Evolutionary conservation across 2,329 filamentous ascomycete species (phyloP).

Genomic region (Furcasterigmium sp.): DNA sequence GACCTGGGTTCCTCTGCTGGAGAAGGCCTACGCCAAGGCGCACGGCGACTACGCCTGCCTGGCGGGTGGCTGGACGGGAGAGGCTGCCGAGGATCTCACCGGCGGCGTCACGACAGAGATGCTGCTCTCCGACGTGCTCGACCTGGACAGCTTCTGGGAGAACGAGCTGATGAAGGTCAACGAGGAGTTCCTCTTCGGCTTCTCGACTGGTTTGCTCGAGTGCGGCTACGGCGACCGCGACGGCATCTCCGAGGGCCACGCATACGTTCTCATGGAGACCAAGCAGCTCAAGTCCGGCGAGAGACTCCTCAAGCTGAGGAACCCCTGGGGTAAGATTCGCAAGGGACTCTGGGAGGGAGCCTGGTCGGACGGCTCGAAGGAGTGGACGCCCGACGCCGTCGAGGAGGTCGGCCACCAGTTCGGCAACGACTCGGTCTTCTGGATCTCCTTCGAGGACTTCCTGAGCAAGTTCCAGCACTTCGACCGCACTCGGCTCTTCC

Average conservation of each 20-base stretch:
- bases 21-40: slow-evolving; percentile 81
- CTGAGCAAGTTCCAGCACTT: slow-evolving; percentile 57
- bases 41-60: slow-evolving; percentile 73
- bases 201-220: slow-evolving; percentile 58
- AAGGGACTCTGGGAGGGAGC: slow-evolving; percentile 56
- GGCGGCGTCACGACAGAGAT: slow-evolving; percentile 68
- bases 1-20: slow-evolving; percentile 75
- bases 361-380: slow-evolving; percentile 56
- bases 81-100: slow-evolving; percentile 54
- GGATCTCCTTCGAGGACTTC: slow-evolving; percentile 59
- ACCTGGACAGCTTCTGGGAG: slow-evolving; percentile 78
- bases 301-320: slow-evolving; percentile 52
- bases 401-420: slow-evolving; percentile 54
- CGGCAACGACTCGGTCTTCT: slow-evolving; percentile 58
- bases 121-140: slow-evolving; percentile 64
- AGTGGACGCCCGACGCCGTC: slow-evolving; percentile 55
- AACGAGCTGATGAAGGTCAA: slow-evolving; percentile 78
- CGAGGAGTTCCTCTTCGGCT: slow-evolving; percentile 73
- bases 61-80: slow-evolving; percentile 64
- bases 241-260: slow-evolving; percentile 53
- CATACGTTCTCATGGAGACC: slow-evolving; percentile 57
- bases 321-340: slow-evolving; percentile 55
- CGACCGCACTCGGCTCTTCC: slow-evolving; percentile 58
- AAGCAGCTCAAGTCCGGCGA: slow-evolving; percentile 45
- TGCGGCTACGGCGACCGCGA: slow-evolving; percentile 56